A percentile compares a stretch with the other conserved stretches of the same genome.
Conservation (phyloP, 2,329 filamentous ascomycete species). For the Penicillium aurantiogriseum region DNA sequence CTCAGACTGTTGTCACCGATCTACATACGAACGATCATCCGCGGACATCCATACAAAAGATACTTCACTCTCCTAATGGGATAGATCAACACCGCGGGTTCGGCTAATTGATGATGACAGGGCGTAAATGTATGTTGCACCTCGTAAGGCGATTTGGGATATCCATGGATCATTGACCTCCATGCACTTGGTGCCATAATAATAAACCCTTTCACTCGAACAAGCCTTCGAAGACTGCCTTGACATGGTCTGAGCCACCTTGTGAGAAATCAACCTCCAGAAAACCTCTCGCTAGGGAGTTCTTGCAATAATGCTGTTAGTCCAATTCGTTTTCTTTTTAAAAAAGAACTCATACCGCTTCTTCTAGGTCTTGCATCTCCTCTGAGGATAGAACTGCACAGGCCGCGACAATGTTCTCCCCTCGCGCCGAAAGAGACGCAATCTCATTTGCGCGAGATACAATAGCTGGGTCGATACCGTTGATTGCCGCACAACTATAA, state of each 20-base stretch:
- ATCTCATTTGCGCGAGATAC: constrained; percentile 75
- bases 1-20: not conserved
- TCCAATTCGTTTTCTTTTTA: not conserved
- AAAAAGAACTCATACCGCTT: constrained; percentile 53
- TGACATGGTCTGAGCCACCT: constrained; percentile 1
- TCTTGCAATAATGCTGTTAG: constrained; percentile 13
- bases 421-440: constrained; percentile 63
- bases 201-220: constrained; percentile 8
- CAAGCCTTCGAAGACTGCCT: constrained; percentile 13
- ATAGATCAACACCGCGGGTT: constrained; percentile 4
- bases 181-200: not conserved
- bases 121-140: not conserved
- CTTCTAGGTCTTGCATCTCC: constrained; percentile 65
- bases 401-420: constrained; percentile 72
- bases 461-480: constrained; percentile 72
- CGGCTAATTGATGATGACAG: constrained; percentile 5
- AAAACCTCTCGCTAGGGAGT: constrained; percentile 18
- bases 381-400: constrained; percentile 65
- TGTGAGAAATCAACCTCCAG: constrained; percentile 17
- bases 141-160: not conserved
- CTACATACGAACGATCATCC: too few species aligned
- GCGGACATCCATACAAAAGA: too few species aligned
- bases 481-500: constrained; percentile 73
- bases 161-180: not conserved
- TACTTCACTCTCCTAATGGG: constrained; percentile 6